These are phyloP conservation scores for Ormosia emarginata DNA, from an alignment of 306 rosid genomes.

Conservation along the genomic window DNA sequence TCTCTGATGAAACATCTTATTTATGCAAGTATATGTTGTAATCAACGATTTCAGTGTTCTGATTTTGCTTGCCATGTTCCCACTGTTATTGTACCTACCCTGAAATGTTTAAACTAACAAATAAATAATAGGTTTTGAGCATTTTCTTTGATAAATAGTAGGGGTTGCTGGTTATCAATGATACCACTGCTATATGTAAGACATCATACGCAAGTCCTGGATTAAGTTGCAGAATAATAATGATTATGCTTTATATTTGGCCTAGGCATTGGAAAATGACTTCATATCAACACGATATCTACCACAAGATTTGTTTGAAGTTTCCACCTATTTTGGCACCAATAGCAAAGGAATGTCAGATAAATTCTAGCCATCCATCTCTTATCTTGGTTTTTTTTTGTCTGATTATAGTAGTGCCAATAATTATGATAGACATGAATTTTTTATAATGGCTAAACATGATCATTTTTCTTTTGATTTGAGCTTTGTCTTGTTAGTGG, in stretches of 20 bases:
- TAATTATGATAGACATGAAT: background rate
- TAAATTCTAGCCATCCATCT: background rate
- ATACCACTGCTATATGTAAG: background rate
- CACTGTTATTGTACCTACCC: background rate
- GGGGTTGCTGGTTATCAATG: background rate
- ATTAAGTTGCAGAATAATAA: background rate
- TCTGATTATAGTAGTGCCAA: background rate
- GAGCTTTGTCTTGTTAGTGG: background rate
- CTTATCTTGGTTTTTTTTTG: background rate
- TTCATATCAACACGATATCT: background rate
- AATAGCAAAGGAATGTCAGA: background rate
- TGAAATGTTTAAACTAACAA: background rate
- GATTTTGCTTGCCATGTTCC: slow-evolving; percentile 3
- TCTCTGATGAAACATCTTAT: background rate
- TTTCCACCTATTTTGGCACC: background rate
- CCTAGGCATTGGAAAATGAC: background rate
- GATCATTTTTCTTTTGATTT: background rate
- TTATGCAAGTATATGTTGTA: background rate
- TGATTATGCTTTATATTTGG: background rate
- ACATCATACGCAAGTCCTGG: background rate
- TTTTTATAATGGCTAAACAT: background rate
- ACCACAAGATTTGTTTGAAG: background rate
- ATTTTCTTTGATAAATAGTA: background rate
- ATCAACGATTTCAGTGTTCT: background rate
- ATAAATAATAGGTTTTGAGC: background rate